Percentiles rank a stretch among this genome's conserved stretches.
These are phyloP conservation scores for Gracilaria domingensis DNA, from an alignment of 23 red algal species.

Conservation along the genomic window DNA sequence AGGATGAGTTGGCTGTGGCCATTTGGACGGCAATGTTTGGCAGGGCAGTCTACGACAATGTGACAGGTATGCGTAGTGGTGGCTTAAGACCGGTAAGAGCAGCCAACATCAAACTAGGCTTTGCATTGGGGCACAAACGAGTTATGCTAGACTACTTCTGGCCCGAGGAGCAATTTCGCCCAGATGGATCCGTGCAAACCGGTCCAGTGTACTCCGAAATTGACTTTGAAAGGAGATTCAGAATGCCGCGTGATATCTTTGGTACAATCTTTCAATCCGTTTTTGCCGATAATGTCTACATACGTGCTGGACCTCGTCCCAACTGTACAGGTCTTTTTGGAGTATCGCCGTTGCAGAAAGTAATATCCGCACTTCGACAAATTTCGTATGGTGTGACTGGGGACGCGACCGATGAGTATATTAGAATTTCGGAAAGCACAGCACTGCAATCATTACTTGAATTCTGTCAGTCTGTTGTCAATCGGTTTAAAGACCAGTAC, in stretches of 20 bases:
- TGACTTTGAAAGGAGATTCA: constrained; percentile 3
- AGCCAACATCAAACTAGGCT: neutral
- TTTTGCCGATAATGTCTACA: neutral
- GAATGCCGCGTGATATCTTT: constrained; percentile 13
- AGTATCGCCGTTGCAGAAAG: neutral
- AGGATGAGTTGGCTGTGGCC: neutral
- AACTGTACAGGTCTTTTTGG: constrained; percentile 28
- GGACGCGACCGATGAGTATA: neutral
- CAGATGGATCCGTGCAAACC: neutral
- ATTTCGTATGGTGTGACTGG: constrained; percentile 13
- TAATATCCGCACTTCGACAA: constrained; percentile 19
- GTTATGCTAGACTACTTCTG: neutral
- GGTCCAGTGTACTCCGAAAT: neutral
- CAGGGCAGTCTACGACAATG: neutral
- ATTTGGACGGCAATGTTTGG: neutral
- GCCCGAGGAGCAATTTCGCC: neutral
- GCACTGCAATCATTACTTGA: neutral
- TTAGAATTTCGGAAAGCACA: neutral
- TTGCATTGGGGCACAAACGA: neutral
- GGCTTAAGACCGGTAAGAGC: neutral
- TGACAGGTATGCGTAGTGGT: neutral
- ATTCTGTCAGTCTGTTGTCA: neutral
- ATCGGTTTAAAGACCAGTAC: neutral
- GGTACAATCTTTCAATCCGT: neutral
- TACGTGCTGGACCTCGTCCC: constrained; percentile 21